Conservation (phyloP, 2,329 filamentous ascomycete species). For the Thielaviopsis ethacetica region DNA sequence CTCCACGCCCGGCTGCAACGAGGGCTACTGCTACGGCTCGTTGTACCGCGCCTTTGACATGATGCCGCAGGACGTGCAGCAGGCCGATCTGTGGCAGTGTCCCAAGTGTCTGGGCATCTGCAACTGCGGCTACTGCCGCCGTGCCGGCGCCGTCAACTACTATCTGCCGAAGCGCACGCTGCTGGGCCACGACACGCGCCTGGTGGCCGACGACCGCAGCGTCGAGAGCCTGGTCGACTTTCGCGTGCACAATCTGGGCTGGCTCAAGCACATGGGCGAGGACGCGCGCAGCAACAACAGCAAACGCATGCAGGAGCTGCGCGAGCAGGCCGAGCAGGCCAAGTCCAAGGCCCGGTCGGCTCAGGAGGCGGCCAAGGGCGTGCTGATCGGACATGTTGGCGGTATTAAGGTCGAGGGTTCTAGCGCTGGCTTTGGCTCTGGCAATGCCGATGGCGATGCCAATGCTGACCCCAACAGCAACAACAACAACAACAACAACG, state of each 20-base stretch:
- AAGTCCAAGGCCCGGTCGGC: constrained; percentile 24
- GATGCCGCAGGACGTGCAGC: constrained; percentile 68
- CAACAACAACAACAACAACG: too few relatives aligned
- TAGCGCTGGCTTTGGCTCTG: not conserved
- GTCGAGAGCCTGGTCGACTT: constrained; percentile 87
- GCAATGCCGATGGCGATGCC: not conserved
- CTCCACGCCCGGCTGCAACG: constrained; percentile 48
- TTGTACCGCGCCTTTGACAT: constrained; percentile 84
- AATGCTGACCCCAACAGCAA: too few relatives aligned
- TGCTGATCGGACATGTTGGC: constrained; percentile 3
- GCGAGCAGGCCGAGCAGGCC: constrained; percentile 38
- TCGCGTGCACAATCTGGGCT: constrained; percentile 69
- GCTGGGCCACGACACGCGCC: constrained; percentile 78
- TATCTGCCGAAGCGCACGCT: constrained; percentile 79
- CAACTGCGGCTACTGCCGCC: constrained; percentile 68
- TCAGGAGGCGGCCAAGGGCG: constrained; percentile 24
- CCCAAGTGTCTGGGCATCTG: constrained; percentile 76
- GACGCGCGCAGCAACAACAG: constrained; percentile 40
- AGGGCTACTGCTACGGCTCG: constrained; percentile 83
- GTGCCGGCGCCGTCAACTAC: constrained; percentile 47
- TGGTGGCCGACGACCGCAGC: constrained; percentile 79
- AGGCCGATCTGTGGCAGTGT: constrained; percentile 71
- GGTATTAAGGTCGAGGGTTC: not conserved
- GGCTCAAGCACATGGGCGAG: constrained; percentile 50
- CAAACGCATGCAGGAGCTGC: constrained; percentile 39